These are phyloP conservation scores for Artemisia annua DNA, from an alignment of 129 eudicot genomes.

Conservation along the genomic window DNA sequence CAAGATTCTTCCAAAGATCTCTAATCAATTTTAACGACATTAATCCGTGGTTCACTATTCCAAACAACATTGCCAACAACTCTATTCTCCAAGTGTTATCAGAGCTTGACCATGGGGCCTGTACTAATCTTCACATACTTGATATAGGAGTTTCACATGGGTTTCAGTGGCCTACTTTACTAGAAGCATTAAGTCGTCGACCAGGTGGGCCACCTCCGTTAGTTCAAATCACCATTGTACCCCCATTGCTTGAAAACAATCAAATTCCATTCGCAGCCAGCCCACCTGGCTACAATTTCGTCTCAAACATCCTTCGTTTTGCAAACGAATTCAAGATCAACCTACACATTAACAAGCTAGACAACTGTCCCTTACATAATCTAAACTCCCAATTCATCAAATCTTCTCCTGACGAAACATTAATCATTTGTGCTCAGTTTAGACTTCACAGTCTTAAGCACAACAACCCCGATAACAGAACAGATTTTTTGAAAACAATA, in stretches of 20 bases:
- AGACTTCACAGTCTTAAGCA: conserved; percentile 69
- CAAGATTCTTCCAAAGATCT: conserved; percentile 56
- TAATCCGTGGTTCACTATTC: conserved; percentile 83
- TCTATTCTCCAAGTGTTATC: conserved; percentile 70
- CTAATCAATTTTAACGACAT: conserved; percentile 69
- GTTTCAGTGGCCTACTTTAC: conserved; percentile 73
- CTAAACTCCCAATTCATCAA: conserved; percentile 52
- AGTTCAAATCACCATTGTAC: conserved; percentile 66
- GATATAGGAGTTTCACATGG: conserved; percentile 89
- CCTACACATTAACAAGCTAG: conserved; percentile 62
- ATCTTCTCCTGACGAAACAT: conserved; percentile 55
- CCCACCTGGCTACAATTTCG: conserved; percentile 54
- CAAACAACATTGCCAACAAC: conserved; percentile 75
- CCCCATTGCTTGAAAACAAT: conserved; percentile 37
- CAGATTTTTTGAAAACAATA: conserved; percentile 50
- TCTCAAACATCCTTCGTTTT: conserved; percentile 47
- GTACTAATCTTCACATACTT: conserved; percentile 57
- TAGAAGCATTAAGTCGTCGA: conserved; percentile 66
- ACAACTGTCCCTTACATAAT: conserved; percentile 41
- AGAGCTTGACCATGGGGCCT: conserved; percentile 29
- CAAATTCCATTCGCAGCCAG: conserved; percentile 57
- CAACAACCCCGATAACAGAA: conserved; percentile 57
- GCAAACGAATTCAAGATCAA: conserved; percentile 63
- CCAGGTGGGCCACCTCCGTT: conserved; percentile 75
- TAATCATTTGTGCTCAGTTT: conserved; percentile 70